These are phyloP conservation scores for Claviceps capensis DNA, from an alignment of 2,329 filamentous ascomycete genomes.

Conservation along the genomic window DNA sequence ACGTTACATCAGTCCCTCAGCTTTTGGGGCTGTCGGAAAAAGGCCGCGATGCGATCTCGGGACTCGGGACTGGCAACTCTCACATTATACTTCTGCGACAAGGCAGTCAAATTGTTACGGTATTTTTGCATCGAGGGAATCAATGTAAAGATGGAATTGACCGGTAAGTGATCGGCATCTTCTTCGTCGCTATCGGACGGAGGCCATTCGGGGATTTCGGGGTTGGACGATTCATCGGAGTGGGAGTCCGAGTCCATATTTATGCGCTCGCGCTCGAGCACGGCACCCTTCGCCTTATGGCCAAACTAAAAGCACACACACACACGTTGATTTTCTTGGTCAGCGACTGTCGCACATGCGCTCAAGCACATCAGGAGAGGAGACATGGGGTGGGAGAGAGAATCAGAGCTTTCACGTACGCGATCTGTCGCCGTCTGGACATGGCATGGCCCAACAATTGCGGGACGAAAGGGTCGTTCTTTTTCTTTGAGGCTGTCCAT, in stretches of 20 bases:
- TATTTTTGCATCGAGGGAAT: slow-evolving; percentile 24
- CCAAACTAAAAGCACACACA: slow-evolving; percentile 19
- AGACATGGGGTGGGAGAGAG: neutral
- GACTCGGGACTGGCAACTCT: neutral
- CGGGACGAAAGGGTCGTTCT: slow-evolving; percentile 10
- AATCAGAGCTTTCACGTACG: slow-evolving; percentile 13
- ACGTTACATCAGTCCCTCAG: too few relatives aligned
- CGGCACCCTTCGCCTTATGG: slow-evolving; percentile 16
- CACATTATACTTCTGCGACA: slow-evolving; percentile 45
- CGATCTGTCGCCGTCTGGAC: slow-evolving; percentile 23
- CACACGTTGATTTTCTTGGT: neutral
- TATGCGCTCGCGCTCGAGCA: slow-evolving; percentile 22
- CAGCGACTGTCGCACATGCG: neutral
- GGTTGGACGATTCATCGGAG: slow-evolving; percentile 9
- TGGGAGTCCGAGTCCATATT: slow-evolving; percentile 3
- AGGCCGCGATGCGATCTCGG: too few relatives aligned
- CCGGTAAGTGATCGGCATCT: slow-evolving; percentile 5
- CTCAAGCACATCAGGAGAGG: too few relatives aligned
- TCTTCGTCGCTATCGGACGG: slow-evolving; percentile 11
- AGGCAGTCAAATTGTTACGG: slow-evolving; percentile 42
- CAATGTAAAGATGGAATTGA: slow-evolving; percentile 15
- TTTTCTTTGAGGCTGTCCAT: slow-evolving; percentile 7
- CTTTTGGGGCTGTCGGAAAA: too few relatives aligned
- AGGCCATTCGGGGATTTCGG: slow-evolving; percentile 15
- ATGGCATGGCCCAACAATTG: slow-evolving; percentile 23